Conservation (phyloP, 345 rosid genomes). For the Carallia pectinifolia region DNA sequence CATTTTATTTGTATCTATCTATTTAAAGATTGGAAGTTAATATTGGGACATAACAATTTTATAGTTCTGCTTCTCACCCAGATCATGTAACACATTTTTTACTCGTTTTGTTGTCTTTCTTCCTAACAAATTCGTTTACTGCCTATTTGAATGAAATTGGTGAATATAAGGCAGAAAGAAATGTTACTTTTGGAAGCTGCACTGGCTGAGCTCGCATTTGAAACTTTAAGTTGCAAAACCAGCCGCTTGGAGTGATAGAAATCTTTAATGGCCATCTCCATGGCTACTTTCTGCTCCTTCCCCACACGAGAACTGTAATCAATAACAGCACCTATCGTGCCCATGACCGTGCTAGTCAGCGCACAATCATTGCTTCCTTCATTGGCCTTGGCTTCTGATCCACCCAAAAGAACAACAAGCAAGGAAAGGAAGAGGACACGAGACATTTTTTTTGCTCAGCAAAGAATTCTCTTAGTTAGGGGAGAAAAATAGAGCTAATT, state of each 20-base stretch:
- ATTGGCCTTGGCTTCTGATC: not conserved
- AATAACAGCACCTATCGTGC: slow-evolving; percentile 6
- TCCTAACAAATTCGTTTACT: no score
- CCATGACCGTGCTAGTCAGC: not conserved
- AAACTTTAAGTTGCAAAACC: not conserved
- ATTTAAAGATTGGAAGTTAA: no score
- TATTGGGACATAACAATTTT: no score
- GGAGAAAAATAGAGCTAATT: no score
- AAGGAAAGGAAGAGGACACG: not conserved
- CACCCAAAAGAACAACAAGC: not conserved
- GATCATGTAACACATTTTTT: no score
- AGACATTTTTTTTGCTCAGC: not conserved
- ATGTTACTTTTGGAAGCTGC: slow-evolving; percentile 1
- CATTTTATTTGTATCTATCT: no score
- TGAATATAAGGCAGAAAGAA: not conserved
- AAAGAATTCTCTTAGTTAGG: no score
- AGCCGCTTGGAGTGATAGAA: slow-evolving; percentile 6
- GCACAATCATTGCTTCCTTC: not conserved
- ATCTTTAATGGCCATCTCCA: slow-evolving; percentile 18
- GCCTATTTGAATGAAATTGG: no score
- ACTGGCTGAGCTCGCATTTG: not conserved
- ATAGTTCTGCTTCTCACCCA: no score
- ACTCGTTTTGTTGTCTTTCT: no score
- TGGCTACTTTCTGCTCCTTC: slow-evolving; percentile 22
- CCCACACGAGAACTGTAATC: slow-evolving; percentile 15